These are phyloP conservation scores for Hibiscus trionum DNA, from an alignment of 345 rosid species.

Conservation along the genomic window DNA sequence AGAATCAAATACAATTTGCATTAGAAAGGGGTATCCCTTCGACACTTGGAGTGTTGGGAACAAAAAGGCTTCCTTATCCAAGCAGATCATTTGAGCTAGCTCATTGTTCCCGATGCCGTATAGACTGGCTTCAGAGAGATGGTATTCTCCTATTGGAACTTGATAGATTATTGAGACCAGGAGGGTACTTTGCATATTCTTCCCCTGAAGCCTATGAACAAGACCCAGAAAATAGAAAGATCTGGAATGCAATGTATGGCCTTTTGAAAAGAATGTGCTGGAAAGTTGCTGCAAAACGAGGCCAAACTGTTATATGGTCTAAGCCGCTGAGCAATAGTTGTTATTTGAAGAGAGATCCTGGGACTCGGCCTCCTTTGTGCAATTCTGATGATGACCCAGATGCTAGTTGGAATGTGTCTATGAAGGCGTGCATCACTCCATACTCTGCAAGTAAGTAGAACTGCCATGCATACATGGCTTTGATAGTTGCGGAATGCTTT, in stretches of 20 bases:
- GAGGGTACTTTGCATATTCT: constrained; percentile 93
- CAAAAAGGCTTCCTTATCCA: constrained; percentile 93
- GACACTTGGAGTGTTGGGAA: constrained; percentile 87
- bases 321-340: constrained; percentile 82
- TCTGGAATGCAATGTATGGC: constrained; percentile 73
- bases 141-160: constrained; percentile 88
- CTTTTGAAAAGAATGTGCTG: constrained; percentile 89
- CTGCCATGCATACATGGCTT: neutral
- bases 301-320: constrained; percentile 92
- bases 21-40: constrained; percentile 95
- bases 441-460: constrained; percentile 67
- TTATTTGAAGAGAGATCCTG: constrained; percentile 62
- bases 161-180: constrained; percentile 92
- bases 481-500: neutral
- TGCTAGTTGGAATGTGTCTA: constrained; percentile 73
- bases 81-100: constrained; percentile 94
- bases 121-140: constrained; percentile 98
- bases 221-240: constrained; percentile 73
- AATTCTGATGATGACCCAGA: constrained; percentile 75
- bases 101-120: constrained; percentile 94
- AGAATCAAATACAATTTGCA: constrained; percentile 96
- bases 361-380: constrained; percentile 74
- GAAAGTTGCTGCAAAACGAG: constrained; percentile 60
- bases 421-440: constrained; percentile 88
- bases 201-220: constrained; percentile 97